Base-by-base conservation (phyloP, 495 filamentous ascomycete genomes). In the Sordaria brevicollis region DNA sequence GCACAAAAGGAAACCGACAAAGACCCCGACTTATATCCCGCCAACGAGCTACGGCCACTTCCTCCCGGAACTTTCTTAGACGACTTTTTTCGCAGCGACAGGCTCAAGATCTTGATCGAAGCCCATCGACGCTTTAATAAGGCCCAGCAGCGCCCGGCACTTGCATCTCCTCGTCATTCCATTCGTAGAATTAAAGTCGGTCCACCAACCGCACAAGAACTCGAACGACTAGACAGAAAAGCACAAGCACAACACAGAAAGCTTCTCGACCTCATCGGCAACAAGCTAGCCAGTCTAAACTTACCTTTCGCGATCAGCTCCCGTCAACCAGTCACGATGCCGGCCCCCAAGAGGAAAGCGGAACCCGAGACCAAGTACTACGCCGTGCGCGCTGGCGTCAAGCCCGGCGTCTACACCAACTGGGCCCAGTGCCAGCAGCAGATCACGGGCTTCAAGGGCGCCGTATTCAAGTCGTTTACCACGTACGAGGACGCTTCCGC, bases 381-480 rank as follows among this genome's bases (percentile, higher is more conserved):
- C 79, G 93, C 91, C 13, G 95, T 99, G 31, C 89, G 89, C 41
- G 84, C 82, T 25, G 95, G 95, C 8, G 84, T 86, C 70, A 86
- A 82, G 33, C 93, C 95, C 1, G 95, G 93, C 5, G 88, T 99
- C n/a, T 99, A 97, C 79, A 86, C 88, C 74, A 89, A 81, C 65
- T 99, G 92, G 92, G 79, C 80, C 19, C 91, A 95, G 67, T 97
- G 93, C 76, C 81, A 94, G 76, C 84, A 85, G 65, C 92, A 97
- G 77, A 90, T 92, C 57, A 90, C 86, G 9, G 94, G 94, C n/a
- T 96, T 89, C 79, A 92, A 91, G 76, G 90, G 92, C 43, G 92
- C 94, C 41, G 15, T 39, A 95, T 93, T 92, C 81, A 96, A 97
- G 81, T 92, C 89, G 2, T 99, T 97, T 76, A 79, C 83, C n/a